Base-by-base conservation (phyloP, 805 yeast genomes). In the Kodamaea leandrae region DNA sequence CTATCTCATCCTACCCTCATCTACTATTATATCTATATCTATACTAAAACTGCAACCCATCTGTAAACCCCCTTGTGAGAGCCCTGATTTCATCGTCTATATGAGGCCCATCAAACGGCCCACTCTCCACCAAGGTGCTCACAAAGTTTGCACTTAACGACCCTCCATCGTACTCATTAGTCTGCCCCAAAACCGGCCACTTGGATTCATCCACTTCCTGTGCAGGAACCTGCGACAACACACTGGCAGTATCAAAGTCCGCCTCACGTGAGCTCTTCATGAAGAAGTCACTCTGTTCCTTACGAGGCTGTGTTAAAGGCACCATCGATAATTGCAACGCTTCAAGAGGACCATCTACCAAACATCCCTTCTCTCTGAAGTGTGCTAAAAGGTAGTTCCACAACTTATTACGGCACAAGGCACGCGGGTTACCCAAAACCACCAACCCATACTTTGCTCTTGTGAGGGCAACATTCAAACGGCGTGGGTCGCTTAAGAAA, bases 311-410 rank as follows among this genome's bases (percentile, higher is more conserved):
- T n/a, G n/a, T n/a, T 45, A 66, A 67, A 48, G 78, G 83, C 16
- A 84, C 80, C 43, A 82, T 70, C 45, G 89, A 81, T 37, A 84
- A 64, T 57, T 83, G 93, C 47, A 90, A 71, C 51, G 80, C 85
- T 44, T 84, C 91, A 49, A 90, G 69, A 1, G 87, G 80, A 8
- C 97, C 97, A 60, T 90, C 96, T 19, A 90, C 97, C 23, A 90
- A 67, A 61, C 95, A 85, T 1, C 95, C 95, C 42, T 76, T 77
- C 51, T 86, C 91, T 62, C 95, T 74, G 65, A 78, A 89, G 57
- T 87, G 95, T 34, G 78, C 63, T 50, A 90, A 67, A 44, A 90
- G 65, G 46, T 79, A 83, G 51, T 81, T 81, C 97, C 97, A 90
- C 47, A 90, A 64, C 9, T 71, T 60, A 59, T 86, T 84, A 44